Percentiles rank a stretch among this genome's conserved stretches.
phyloP scores from a whole-genome alignment of 1,139 yeast species.

The Hemisphaericaspora xylofermentans region DNA sequence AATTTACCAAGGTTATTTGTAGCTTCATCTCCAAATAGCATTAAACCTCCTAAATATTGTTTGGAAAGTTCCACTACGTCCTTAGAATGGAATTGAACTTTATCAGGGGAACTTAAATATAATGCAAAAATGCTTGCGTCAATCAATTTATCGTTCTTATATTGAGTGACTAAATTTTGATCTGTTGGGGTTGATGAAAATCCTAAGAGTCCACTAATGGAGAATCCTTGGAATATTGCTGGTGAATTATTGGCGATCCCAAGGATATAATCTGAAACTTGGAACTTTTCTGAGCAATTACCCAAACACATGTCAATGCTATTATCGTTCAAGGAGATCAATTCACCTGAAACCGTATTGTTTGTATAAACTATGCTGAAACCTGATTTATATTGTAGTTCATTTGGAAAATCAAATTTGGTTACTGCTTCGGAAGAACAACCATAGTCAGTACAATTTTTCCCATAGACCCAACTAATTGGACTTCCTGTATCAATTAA shows the following conservation, averaged over 20 bases:
- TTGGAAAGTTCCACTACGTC: background rate
- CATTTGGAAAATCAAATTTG: slow-evolving; percentile 22
- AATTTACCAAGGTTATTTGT: slow-evolving; percentile 16
- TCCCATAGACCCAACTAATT: slow-evolving; percentile 61
- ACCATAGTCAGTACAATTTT: slow-evolving; percentile 45
- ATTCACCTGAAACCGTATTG: slow-evolving; percentile 53
- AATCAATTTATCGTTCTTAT: slow-evolving; percentile 17
- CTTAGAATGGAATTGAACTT: slow-evolving; percentile 3
- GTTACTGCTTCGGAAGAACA: slow-evolving; percentile 31
- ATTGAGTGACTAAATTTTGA: slow-evolving; percentile 24
- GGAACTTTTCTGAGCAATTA: slow-evolving; percentile 23
- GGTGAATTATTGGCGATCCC: slow-evolving; percentile 59
- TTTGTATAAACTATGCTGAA: slow-evolving; percentile 55
- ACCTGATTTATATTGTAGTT: slow-evolving; percentile 13
- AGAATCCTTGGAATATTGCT: slow-evolving; percentile 49
- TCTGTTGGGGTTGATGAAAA: slow-evolving; percentile 42
- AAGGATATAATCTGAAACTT: slow-evolving; percentile 42
- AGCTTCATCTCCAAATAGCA: slow-evolving; percentile 27
- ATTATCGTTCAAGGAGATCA: slow-evolving; percentile 24
- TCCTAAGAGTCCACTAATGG: slow-evolving; percentile 63
- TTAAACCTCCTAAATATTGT: slow-evolving; percentile 25
- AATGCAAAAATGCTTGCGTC: slow-evolving; percentile 24
- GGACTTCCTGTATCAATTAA: slow-evolving; percentile 68
- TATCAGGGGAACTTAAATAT: slow-evolving; percentile 19
- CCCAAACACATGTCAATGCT: slow-evolving; percentile 32